Evolutionary conservation across 768 basidiomycete species (phyloP).

Genomic region (Calocybe indica): DNA sequence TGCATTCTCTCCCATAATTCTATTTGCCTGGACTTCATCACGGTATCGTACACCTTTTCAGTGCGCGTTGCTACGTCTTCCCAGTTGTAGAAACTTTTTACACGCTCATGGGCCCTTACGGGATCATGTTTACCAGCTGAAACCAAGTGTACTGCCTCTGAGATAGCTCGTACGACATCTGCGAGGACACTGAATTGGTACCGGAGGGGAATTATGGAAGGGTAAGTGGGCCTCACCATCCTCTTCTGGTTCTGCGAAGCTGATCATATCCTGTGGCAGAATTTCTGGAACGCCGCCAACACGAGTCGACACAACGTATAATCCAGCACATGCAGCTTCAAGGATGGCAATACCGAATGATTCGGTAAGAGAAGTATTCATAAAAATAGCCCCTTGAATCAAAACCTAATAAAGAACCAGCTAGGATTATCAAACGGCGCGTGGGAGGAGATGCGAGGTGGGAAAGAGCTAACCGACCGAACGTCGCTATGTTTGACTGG

Average conservation of each 20-base stretch:
- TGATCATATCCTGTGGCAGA: slow-evolving; percentile 90
- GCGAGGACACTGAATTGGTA: not conserved
- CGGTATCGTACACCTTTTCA: slow-evolving; percentile 74
- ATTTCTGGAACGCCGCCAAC: slow-evolving; percentile 97
- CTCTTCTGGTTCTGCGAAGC: slow-evolving; percentile 89
- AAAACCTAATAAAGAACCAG: slow-evolving; percentile 53
- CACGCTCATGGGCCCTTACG: slow-evolving; percentile 63
- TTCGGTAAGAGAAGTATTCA: slow-evolving; percentile 95
- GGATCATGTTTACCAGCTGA: slow-evolving; percentile 68
- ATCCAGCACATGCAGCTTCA: slow-evolving; percentile 91
- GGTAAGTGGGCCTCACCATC: slow-evolving; percentile 54
- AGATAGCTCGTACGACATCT: slow-evolving; percentile 85
- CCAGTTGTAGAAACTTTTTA: slow-evolving; percentile 89
- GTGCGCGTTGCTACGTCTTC: slow-evolving; percentile 70
- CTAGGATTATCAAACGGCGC: no score
- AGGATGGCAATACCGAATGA: slow-evolving; percentile 97
- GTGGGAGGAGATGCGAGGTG: no score
- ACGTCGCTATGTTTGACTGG: slow-evolving; percentile 78
- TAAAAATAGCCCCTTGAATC: slow-evolving; percentile 78
- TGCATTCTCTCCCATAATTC: slow-evolving; percentile 76
- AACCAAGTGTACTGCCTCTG: slow-evolving; percentile 73
- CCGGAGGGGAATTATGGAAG: not conserved
- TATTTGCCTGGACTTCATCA: slow-evolving; percentile 52
- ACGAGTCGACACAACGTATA: slow-evolving; percentile 90
- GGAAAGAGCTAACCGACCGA: slow-evolving; percentile 48